Evolutionary conservation across 352 stramenopile species (phyloP).

Genomic region (Aphanomyces astaci): DNA sequence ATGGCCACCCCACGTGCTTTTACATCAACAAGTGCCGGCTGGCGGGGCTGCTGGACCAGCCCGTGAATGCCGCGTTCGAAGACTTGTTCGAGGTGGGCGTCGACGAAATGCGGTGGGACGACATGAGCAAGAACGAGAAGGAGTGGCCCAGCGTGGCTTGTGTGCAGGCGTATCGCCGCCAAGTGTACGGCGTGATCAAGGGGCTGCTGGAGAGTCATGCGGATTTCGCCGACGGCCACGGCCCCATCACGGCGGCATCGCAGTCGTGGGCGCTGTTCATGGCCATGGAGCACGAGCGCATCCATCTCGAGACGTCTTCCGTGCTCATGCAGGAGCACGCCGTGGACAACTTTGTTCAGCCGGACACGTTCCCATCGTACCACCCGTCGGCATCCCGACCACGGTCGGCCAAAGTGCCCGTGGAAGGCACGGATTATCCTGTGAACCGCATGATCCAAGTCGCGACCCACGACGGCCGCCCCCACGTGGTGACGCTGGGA

Average conservation of each 20-base stretch:
- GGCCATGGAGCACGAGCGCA: constrained; percentile 95
- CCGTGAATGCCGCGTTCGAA: constrained; percentile 92
- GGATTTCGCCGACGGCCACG: constrained; percentile 62
- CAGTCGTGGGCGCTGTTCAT: constrained; percentile 93
- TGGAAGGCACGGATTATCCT: constrained; percentile 81
- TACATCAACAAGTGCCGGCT: constrained; percentile 97
- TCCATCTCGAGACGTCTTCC: constrained; percentile 96
- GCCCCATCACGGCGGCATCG: constrained; percentile 69
- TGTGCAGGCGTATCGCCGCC: constrained; percentile 86
- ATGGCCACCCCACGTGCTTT: constrained; percentile 93
- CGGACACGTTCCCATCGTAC: constrained; percentile 76
- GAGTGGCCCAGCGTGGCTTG: constrained; percentile 87
- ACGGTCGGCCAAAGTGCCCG: constrained; percentile 36
- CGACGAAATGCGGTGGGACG: constrained; percentile 98
- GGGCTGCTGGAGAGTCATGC: constrained; percentile 84
- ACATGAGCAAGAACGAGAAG: constrained; percentile 97
- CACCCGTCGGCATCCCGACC: constrained; percentile 54
- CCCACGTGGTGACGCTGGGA: no score
- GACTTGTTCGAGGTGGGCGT: constrained; percentile 95
- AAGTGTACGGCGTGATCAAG: constrained; percentile 86
- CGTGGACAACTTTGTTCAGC: constrained; percentile 80
- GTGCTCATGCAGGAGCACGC: constrained; percentile 92
- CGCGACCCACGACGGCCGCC: constrained; percentile 42
- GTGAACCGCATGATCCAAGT: constrained; percentile 85
- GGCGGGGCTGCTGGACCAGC: constrained; percentile 75